A percentile compares a stretch with the other conserved stretches of the same genome.
Evolutionary conservation across 345 rosid species (phyloP).

Genomic region (Pelargonium nanum): DNA sequence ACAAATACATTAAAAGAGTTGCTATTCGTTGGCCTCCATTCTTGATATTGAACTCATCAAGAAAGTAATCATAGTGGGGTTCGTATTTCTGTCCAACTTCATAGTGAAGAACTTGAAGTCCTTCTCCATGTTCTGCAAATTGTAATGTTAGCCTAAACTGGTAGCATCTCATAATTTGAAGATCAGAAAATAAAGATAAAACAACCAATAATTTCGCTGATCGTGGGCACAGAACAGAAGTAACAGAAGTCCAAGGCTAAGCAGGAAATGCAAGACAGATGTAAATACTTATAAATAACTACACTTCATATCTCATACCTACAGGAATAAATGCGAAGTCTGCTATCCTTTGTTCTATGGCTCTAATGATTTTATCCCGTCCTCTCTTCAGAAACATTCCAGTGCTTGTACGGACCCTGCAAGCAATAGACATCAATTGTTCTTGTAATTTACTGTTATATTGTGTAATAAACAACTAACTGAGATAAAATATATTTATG

Average conservation of each 20-base stretch:
- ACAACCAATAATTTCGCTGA: not conserved
- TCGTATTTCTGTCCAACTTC: conserved; percentile 87
- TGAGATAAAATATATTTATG: not conserved
- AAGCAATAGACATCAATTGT: conserved; percentile 7
- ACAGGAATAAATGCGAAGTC: conserved; percentile 73
- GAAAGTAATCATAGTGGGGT: conserved; percentile 83
- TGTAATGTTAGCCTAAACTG: not conserved
- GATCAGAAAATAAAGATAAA: not conserved
- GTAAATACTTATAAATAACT: not conserved
- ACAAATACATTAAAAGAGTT: conserved; percentile 89
- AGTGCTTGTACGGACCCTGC: conserved; percentile 89
- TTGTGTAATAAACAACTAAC: not conserved
- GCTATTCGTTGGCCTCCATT: conserved; percentile 92
- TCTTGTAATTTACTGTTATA: conserved; percentile 1
- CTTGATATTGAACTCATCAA: conserved; percentile 75
- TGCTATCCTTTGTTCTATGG: conserved; percentile 79
- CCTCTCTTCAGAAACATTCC: conserved; percentile 84
- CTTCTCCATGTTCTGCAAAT: conserved; percentile 79
- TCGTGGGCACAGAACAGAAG: conserved; percentile 3
- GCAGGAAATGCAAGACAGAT: not conserved
- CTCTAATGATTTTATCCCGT: conserved; percentile 44
- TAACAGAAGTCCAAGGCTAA: not conserved
- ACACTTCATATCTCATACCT: conserved; percentile 30
- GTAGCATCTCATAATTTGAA: not conserved
- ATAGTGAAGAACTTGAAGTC: conserved; percentile 78